Conservation (phyloP, 495 filamentous ascomycete species). For the Neurospora intermedia region DNA sequence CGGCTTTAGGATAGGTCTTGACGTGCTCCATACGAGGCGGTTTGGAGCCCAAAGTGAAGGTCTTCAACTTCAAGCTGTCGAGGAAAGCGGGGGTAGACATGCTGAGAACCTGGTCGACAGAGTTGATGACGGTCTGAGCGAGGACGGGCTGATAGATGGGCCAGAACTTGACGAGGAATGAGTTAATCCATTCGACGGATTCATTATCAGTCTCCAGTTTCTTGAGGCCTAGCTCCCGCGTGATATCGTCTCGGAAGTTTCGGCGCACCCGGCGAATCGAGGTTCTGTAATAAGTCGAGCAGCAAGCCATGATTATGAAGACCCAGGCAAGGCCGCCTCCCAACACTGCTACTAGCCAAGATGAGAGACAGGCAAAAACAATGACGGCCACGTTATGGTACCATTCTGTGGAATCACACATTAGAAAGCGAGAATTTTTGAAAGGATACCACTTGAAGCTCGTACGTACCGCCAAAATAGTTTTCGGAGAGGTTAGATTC, state of each 20-base stretch:
- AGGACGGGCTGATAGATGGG: conserved; percentile 94
- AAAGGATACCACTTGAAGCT: not conserved
- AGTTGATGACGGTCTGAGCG: conserved; percentile 79
- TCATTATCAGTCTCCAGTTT: conserved; percentile 87
- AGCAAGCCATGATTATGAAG: conserved; percentile 81
- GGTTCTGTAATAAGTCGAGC: conserved; percentile 93
- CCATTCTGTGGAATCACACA: conserved; percentile 60
- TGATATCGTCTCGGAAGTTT: conserved; percentile 92
- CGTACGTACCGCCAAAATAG: conserved; percentile 69
- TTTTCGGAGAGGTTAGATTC: conserved; percentile 78
- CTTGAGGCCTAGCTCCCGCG: conserved; percentile 82
- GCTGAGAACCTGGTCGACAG: conserved; percentile 91
- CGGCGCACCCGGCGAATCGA: conserved; percentile 86
- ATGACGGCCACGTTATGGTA: conserved; percentile 94
- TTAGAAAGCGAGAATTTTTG: not conserved
- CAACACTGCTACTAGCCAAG: conserved; percentile 80
- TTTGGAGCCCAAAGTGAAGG: conserved; percentile 86
- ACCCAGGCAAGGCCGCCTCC: conserved; percentile 92
- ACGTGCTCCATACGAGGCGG: conserved; percentile 94
- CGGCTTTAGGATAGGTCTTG: conserved; percentile 92
- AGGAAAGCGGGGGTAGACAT: conserved; percentile 83
- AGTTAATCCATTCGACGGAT: conserved; percentile 98
- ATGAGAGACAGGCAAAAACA: conserved; percentile 79
- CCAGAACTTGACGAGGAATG: conserved; percentile 97
- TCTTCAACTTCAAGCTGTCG: conserved; percentile 84